Percentiles rank a stretch among this genome's conserved stretches.
Conservation (phyloP, 116 monocot species). For the Posidonia oceanica region DNA sequence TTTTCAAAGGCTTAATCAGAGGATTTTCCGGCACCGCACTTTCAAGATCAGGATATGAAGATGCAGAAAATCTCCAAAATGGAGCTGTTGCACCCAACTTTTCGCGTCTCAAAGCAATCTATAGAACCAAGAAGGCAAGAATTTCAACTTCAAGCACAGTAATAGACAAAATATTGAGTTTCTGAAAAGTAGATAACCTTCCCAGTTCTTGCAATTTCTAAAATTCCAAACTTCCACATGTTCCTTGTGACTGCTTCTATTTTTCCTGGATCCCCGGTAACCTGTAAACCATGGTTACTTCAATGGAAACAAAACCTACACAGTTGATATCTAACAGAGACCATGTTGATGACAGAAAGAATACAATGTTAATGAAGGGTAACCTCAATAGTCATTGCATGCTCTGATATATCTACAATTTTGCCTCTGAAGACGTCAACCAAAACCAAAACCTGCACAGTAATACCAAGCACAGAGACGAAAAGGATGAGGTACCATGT, state of each 20-base stretch:
- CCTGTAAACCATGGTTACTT: constrained; percentile 30
- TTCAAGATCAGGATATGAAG: constrained; percentile 89
- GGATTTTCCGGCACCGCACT: constrained; percentile 15
- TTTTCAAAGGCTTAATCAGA: constrained; percentile 16
- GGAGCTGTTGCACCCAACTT: constrained; percentile 76
- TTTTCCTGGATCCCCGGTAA: constrained; percentile 99
- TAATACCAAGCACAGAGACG: neutral
- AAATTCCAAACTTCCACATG: constrained; percentile 82
- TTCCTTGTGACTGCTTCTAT: constrained; percentile 75
- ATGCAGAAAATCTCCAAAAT: constrained; percentile 95
- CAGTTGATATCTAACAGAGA: neutral
- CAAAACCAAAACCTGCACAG: constrained; percentile 72
- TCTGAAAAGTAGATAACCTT: constrained; percentile 35
- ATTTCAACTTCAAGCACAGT: neutral
- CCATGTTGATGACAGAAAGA: neutral
- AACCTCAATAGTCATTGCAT: constrained; percentile 80
- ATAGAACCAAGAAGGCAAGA: neutral
- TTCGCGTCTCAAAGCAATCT: constrained; percentile 97
- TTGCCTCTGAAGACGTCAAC: constrained; percentile 93
- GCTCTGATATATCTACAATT: constrained; percentile 84
- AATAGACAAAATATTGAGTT: neutral
- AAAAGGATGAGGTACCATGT: neutral
- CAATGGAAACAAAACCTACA: neutral
- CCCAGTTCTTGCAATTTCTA: constrained; percentile 95
- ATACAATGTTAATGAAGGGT: neutral